Conservation (phyloP, 1,139 yeast genomes). For the Wickerhamomyces sp. region DNA sequence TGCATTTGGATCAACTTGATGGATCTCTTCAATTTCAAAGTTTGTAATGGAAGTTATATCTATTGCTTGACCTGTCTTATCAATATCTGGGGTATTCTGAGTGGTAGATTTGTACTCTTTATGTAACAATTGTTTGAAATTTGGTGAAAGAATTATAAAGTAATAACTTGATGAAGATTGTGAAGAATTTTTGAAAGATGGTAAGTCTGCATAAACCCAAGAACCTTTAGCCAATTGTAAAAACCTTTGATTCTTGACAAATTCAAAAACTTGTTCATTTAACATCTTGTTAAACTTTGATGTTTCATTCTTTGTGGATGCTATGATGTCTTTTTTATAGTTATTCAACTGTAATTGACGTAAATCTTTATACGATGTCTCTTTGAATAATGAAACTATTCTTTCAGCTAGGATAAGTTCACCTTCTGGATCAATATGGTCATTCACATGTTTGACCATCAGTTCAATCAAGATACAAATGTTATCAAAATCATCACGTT, state of each 20-base stretch:
- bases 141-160: slow-evolving; percentile 68
- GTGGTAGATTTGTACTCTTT: slow-evolving; percentile 52
- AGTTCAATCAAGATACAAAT: slow-evolving; percentile 37
- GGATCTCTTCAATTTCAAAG: slow-evolving; percentile 41
- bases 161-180: slow-evolving; percentile 32
- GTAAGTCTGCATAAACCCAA: slow-evolving; percentile 74
- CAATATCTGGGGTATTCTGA: slow-evolving; percentile 51
- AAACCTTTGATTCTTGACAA: slow-evolving; percentile 76
- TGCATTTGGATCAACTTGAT: slow-evolving; percentile 27
- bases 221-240: slow-evolving; percentile 70
- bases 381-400: slow-evolving; percentile 40
- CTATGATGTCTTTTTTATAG: slow-evolving; percentile 33
- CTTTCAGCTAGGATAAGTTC: slow-evolving; percentile 33
- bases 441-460: slow-evolving; percentile 29
- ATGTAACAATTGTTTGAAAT: slow-evolving; percentile 55
- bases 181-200: slow-evolving; percentile 40
- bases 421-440: slow-evolving; percentile 19
- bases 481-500: slow-evolving; percentile 44
- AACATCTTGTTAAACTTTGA: slow-evolving; percentile 44
- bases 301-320: slow-evolving; percentile 31
- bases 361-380: slow-evolving; percentile 43
- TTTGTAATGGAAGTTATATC: slow-evolving; percentile 33
- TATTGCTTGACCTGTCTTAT: slow-evolving; percentile 37
- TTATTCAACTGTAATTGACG: slow-evolving; percentile 50
- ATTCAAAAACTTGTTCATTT: slow-evolving; percentile 58